Evolutionary conservation across 176 grass and related monocot genomes (phyloP).

Genomic region (Pontederia paniculata): DNA sequence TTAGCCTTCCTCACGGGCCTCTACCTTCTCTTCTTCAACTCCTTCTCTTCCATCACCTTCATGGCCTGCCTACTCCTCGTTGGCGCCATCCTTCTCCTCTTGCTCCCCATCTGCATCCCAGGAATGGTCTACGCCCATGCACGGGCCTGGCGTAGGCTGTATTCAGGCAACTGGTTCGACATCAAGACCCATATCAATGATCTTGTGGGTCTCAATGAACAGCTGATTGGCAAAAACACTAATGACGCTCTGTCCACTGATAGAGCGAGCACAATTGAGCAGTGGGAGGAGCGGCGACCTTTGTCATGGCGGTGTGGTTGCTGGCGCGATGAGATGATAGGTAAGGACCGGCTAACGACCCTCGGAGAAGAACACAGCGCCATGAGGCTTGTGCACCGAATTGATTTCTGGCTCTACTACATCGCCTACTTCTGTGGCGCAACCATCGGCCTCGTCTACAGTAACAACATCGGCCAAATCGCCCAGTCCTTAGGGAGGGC

Average conservation of each 20-base stretch:
- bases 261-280: not conserved
- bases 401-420: conserved; percentile 95
- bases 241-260: not conserved
- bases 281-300: not conserved
- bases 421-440: conserved; percentile 73
- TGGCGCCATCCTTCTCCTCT: conserved; percentile 56
- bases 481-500: conserved; percentile 51
- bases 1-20: conserved; percentile 65
- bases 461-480: conserved; percentile 93
- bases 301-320: conserved; percentile 6
- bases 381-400: conserved; percentile 42
- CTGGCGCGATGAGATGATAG: conserved; percentile 19
- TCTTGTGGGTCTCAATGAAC: not conserved
- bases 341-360: conserved; percentile 25
- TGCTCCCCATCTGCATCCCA: conserved; percentile 48
- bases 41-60: conserved; percentile 25
- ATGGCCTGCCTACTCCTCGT: conserved; percentile 39
- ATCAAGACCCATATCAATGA: not conserved
- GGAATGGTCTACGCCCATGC: conserved; percentile 17
- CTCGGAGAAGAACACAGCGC: conserved; percentile 68
- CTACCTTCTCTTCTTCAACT: conserved; percentile 61
- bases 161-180: conserved; percentile 11
- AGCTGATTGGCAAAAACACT: too few species aligned
- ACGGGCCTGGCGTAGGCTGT: conserved; percentile 33
- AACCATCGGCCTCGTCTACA: conserved; percentile 75